Evolutionary conservation across 2,329 filamentous ascomycete species (phyloP), one percentile per base, ranked within the genome.

Genomic region (Penicillium sp.): DNA sequence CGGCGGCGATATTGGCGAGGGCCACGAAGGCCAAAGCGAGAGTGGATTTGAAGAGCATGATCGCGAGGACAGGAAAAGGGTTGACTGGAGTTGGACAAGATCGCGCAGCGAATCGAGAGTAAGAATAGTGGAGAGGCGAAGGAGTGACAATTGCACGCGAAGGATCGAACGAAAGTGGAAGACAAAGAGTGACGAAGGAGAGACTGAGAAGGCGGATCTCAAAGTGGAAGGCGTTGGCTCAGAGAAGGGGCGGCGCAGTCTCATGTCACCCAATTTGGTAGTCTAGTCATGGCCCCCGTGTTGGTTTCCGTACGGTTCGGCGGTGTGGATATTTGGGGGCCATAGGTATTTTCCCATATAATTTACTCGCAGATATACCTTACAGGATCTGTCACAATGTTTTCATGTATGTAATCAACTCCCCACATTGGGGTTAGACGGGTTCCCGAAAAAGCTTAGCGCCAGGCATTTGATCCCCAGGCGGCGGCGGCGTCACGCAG

Each of bases 41-140:
- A 44, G 64, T 56, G 26, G 65, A 61, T 55, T 69, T 46, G 57
- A 67, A 61, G 45, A 71, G 57, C 68, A 75, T 73, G 57, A 20
- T 42, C 47, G 37, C 22, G 28, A 22, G 29, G 16, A 32, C 41
- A 36, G 26, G 25, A 31, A 34, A 33, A 32, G 30, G 27, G 31
- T n/a, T 32, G 40, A 35, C 22, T 32, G 22, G 10, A 33, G 41
- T 37, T 32, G 39, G 31, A 41, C 30, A 30, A 33, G 37, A 50
- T 49, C 43, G 46, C 47, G 32, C 48, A 51, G 52, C 43, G 47
- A 49, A 42, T 45, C 36, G 35, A 18, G 25, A 43, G 43, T 39
- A 47, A 50, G 32, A 41, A 49, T 32, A 14, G 45, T 50, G 38
- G 37, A 18, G 25, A 20, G 37, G 30, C 35, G 42, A 52, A 49